phyloP scores from a whole-genome alignment of 179 eudicot genomes.

The Amaranthus tricolor region DNA sequence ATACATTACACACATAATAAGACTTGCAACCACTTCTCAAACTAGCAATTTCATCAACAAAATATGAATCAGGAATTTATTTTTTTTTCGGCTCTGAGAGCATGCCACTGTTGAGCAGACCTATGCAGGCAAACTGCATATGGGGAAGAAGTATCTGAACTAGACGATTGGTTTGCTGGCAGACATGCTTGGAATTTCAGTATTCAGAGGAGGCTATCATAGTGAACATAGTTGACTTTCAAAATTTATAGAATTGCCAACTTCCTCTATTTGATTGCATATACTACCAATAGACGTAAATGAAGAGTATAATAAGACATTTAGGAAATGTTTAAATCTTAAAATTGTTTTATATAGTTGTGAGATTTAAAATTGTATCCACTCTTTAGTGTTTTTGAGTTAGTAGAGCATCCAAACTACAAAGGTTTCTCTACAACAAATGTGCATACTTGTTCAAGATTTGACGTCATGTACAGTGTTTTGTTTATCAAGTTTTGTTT shows the following conservation, averaged over 20 bases:
- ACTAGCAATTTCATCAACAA: background rate
- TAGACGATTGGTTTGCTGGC: no score
- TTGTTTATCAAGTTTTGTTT: background rate
- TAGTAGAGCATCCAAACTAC: background rate
- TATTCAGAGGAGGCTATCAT: background rate
- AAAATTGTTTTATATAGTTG: background rate
- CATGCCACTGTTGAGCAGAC: background rate
- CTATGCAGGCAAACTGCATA: background rate
- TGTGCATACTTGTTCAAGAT: background rate
- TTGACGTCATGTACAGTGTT: background rate
- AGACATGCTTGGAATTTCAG: background rate
- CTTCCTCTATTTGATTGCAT: background rate
- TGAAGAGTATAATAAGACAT: background rate
- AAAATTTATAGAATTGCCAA: background rate
- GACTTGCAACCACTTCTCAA: background rate
- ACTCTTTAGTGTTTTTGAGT: background rate
- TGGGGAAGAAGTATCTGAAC: background rate
- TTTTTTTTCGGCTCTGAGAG: background rate
- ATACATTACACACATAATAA: background rate
- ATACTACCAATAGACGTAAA: background rate
- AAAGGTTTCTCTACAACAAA: background rate
- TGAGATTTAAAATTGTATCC: background rate
- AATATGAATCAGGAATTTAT: background rate
- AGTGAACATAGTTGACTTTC: background rate
- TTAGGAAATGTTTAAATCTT: background rate